A percentile compares a stretch with the other conserved stretches of the same genome.
These are phyloP conservation scores for Helicostylum pulchrum DNA, from an alignment of 192 early-diverging fungal genomes.

Conservation along the genomic window DNA sequence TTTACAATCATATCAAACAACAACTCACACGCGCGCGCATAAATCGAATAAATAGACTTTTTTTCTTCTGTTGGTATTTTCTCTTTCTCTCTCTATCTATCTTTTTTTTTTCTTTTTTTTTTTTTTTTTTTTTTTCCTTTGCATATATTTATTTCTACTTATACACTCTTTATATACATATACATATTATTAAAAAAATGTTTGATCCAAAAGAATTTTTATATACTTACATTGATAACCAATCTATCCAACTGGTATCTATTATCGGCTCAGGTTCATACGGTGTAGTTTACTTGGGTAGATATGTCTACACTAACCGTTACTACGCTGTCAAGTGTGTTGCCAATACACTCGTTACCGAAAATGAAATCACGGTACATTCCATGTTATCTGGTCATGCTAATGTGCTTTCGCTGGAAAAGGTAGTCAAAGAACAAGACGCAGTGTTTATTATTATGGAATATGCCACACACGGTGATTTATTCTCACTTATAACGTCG, in stretches of 20 bases:
- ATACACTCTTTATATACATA: too few species aligned
- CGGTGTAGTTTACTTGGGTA: slow-evolving; percentile 71
- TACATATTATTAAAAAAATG: not conserved
- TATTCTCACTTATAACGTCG: slow-evolving; percentile 90
- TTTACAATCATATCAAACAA: too few species aligned
- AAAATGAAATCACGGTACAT: slow-evolving; percentile 68
- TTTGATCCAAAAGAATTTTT: slow-evolving; percentile 18
- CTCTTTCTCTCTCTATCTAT: not conserved
- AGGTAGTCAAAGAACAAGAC: slow-evolving; percentile 59
- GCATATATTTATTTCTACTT: too few species aligned
- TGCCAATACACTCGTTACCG: slow-evolving; percentile 56
- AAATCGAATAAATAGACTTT: slow-evolving; percentile 1
- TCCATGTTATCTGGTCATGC: slow-evolving; percentile 59
- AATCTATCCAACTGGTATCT: slow-evolving; percentile 16
- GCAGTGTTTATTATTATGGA: slow-evolving; percentile 66
- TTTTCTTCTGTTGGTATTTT: not conserved
- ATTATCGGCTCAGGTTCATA: slow-evolving; percentile 74
- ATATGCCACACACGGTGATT: slow-evolving; percentile 83
- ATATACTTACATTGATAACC: slow-evolving; percentile 14
- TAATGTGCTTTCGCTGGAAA: slow-evolving; percentile 64
- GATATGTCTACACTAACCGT: slow-evolving; percentile 49
- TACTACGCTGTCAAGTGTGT: slow-evolving; percentile 74
- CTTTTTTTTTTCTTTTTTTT: slow-evolving; percentile 4
- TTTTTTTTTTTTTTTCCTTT: not conserved
- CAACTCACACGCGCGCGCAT: not conserved